A percentile compares a stretch with the other conserved stretches of the same genome.
Conservation (phyloP, 768 basidiomycete species). For the Lactarius hengduanensis region DNA sequence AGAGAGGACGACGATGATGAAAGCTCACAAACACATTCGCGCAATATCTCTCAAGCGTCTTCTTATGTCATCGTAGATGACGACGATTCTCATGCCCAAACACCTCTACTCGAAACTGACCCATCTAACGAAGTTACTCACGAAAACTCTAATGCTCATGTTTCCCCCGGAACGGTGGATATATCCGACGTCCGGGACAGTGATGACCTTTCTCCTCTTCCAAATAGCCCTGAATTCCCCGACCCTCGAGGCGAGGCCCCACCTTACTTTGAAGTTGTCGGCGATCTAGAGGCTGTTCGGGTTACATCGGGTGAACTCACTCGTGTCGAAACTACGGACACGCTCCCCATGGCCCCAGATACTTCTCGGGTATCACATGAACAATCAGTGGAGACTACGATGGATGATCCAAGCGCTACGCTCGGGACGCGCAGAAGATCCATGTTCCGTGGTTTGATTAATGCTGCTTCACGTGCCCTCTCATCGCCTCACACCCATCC, state of each 20-base stretch:
- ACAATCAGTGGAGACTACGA: neutral
- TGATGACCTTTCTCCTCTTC: slow-evolving; percentile 15
- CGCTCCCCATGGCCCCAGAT: slow-evolving; percentile 22
- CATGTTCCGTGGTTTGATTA: slow-evolving; percentile 41
- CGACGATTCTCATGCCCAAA: slow-evolving; percentile 21
- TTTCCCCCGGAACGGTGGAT: slow-evolving; percentile 26
- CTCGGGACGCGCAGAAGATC: slow-evolving; percentile 38
- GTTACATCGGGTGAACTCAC: slow-evolving; percentile 16
- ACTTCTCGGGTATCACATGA: neutral
- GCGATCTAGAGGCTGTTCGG: slow-evolving; percentile 32
- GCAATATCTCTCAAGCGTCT: slow-evolving; percentile 21
- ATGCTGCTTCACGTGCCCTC: slow-evolving; percentile 27
- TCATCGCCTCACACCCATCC: slow-evolving; percentile 4
- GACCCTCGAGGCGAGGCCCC: slow-evolving; percentile 64
- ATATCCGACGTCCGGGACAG: slow-evolving; percentile 12
- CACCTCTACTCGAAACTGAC: slow-evolving; percentile 24
- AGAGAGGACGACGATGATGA: slow-evolving; percentile 31
- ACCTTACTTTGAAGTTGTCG: slow-evolving; percentile 57
- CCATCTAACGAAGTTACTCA: slow-evolving; percentile 20
- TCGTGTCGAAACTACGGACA: slow-evolving; percentile 24
- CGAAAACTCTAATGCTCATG: slow-evolving; percentile 7
- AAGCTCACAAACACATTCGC: slow-evolving; percentile 25
- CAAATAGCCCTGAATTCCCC: slow-evolving; percentile 30
- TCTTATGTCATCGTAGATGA: slow-evolving; percentile 24
- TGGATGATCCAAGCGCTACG: neutral